These are phyloP conservation scores for Fusarium staphyleae DNA, from an alignment of 2,329 filamentous ascomycete genomes.

Conservation along the genomic window DNA sequence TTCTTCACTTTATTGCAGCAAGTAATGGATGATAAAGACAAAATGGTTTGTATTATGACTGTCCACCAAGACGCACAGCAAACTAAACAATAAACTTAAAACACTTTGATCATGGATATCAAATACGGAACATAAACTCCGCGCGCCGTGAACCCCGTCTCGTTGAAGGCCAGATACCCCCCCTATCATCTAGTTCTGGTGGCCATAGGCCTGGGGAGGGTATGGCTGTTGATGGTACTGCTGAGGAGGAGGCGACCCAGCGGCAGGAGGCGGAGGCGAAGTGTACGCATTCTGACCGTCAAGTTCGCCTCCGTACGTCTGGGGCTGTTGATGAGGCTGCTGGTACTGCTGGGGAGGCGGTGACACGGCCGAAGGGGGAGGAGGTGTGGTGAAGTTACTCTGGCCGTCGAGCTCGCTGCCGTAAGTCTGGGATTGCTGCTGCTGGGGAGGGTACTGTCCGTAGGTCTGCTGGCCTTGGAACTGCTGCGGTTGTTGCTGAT, in stretches of 20 bases:
- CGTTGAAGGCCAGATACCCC: background rate
- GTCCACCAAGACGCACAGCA: too few relatives aligned
- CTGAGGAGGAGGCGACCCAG: conserved; percentile 30
- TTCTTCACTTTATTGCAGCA: too few relatives aligned
- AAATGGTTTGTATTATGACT: too few relatives aligned
- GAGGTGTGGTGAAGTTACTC: conserved; percentile 23
- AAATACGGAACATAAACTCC: conserved; percentile 11
- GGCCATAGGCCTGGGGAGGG: conserved; percentile 6
- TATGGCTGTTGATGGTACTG: conserved; percentile 33
- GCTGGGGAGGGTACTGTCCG: conserved; percentile 36
- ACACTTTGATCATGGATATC: conserved; percentile 7
- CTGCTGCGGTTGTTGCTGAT: conserved; percentile 17
- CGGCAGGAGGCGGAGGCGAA: conserved; percentile 14
- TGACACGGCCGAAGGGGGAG: conserved; percentile 12
- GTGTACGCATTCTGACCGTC: conserved; percentile 23
- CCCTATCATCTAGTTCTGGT: conserved; percentile 5
- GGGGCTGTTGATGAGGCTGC: conserved; percentile 8
- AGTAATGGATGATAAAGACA: too few relatives aligned
- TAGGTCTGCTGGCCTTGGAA: conserved; percentile 26
- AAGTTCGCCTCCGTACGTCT: conserved; percentile 24
- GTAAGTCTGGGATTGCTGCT: conserved; percentile 23
- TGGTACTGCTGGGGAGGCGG: conserved; percentile 36
- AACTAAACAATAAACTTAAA: too few relatives aligned
- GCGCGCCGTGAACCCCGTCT: background rate
- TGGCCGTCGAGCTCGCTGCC: conserved; percentile 29